A percentile compares a stretch with the other conserved stretches of the same genome.
Conservation (phyloP, 2,329 filamentous ascomycete species). For the Alternaria alternata region DNA sequence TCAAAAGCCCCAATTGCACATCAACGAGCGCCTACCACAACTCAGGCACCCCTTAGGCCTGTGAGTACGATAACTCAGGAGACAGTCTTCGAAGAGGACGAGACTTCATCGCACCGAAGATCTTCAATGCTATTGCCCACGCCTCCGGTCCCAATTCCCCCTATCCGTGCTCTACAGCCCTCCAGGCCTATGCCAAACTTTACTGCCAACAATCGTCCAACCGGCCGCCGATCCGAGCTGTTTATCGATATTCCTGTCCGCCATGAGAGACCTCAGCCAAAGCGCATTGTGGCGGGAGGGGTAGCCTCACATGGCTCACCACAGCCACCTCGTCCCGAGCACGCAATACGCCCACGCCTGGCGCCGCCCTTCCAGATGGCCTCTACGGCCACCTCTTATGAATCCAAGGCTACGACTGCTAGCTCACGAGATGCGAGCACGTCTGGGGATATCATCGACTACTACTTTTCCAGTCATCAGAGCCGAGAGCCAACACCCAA, state of each 20-base stretch:
- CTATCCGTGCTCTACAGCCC: conserved; percentile 45
- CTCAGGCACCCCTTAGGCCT: conserved; percentile 28
- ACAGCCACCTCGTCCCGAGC: conserved; percentile 11
- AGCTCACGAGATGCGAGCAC: conserved; percentile 33
- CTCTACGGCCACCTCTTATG: conserved; percentile 22
- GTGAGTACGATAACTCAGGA: conserved; percentile 44
- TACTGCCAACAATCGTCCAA: conserved; percentile 14
- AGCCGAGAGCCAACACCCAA: conserved; percentile 20
- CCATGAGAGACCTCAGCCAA: conserved; percentile 37
- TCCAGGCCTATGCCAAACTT: conserved; percentile 31
- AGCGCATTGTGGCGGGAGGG: conserved; percentile 16
- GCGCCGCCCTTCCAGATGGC: conserved; percentile 25
- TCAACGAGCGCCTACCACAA: conserved; percentile 9
- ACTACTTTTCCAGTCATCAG: conserved; percentile 42
- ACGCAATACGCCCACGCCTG: conserved; percentile 14
- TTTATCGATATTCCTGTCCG: conserved; percentile 45
- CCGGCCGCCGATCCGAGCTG: conserved; percentile 34
- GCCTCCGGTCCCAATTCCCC: conserved; percentile 43
- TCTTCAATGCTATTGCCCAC: conserved; percentile 43
- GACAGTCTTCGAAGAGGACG: conserved; percentile 52
- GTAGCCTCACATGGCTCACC: conserved; percentile 19
- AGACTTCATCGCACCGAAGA: conserved; percentile 29
- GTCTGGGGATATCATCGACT: conserved; percentile 47
- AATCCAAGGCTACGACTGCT: conserved; percentile 28
- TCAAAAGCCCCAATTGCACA: conserved; percentile 13